Evolutionary conservation across 1,284 basidiomycete species (phyloP), one percentile per base, ranked within the genome.

Genomic region (Ganoderma meredithae): DNA sequence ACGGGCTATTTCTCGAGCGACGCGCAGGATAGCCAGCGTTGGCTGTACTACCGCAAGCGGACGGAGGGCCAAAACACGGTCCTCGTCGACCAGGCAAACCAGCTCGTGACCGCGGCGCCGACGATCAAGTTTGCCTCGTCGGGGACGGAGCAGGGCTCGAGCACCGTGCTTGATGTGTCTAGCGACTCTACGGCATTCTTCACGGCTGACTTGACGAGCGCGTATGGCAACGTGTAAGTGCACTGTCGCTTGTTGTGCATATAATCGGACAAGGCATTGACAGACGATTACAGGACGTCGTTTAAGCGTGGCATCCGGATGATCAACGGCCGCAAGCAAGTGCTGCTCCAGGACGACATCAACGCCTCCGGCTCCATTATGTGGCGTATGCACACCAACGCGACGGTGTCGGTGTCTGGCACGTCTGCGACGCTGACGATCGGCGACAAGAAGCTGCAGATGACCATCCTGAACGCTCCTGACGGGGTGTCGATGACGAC

Each of bases 31-130:
- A 86, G 90, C 49, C 77, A 83, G 22, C 87, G 96, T 71, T 98
- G 96, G 96, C 75, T 86, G 71, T 98, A 97, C 82, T 99, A 98
- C 87, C 90, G 97, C 79, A 99, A 97, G 86, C 89, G 91, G 79
- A 99, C 97, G 2, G 94, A 97, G 80, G 97, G 97, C 19, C 98
- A 99, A 84, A 99, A 99, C 85, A 96, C 95, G 1, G 86, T 99
- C 71, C 76, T 97, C 65, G 86, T 98, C 74, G 88, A 89, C 79
- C 81, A 86, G 72, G 78, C 81, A 58, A 99, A 99, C 83, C 97
- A 99, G 83, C 85, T 91, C 70, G 90, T 98, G 58, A 78, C 77
- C 49, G 93, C 92, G 41, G 85, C 86, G 15, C 95, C 97, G 1
- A 86, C 84, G 25, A 83, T 85, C 40, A 81, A 79, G 60, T 88